A percentile compares a stretch with the other conserved stretches of the same genome.
phyloP scores from a whole-genome alignment of 805 yeast species.

The Saturnispora gosingensis region DNA sequence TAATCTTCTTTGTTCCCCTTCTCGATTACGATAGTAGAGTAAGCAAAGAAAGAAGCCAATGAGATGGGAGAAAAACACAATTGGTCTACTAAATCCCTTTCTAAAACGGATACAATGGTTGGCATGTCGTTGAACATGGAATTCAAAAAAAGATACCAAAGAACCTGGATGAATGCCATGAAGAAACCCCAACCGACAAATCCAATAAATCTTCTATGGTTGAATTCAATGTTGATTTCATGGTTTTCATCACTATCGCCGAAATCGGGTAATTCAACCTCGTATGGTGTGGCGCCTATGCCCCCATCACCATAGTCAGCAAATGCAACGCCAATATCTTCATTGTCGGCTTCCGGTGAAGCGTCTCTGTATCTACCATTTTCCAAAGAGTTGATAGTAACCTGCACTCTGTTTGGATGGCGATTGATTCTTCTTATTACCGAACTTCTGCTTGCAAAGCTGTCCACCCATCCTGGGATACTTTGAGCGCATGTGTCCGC shows the following conservation, averaged over 20 bases:
- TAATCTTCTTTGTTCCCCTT: conserved; percentile 59
- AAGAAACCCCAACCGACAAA: conserved; percentile 84
- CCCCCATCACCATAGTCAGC: conserved; percentile 27
- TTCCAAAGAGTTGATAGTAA: conserved; percentile 1
- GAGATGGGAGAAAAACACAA: conserved; percentile 82
- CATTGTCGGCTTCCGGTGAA: neutral
- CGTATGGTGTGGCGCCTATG: conserved; percentile 7
- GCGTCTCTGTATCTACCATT: conserved; percentile 1
- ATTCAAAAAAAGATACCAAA: conserved; percentile 83
- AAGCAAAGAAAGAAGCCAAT: conserved; percentile 68
- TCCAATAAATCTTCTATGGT: conserved; percentile 62
- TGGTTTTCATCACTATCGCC: neutral
- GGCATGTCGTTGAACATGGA: conserved; percentile 71
- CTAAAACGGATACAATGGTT: conserved; percentile 72
- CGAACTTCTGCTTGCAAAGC: neutral
- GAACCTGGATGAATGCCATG: conserved; percentile 74
- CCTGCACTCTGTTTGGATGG: neutral
- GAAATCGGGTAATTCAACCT: conserved; percentile 1
- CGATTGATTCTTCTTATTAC: neutral
- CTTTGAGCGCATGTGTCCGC: conserved; percentile 88
- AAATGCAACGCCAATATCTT: conserved; percentile 14
- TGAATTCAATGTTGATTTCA: conserved; percentile 30
- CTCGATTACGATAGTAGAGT: conserved; percentile 76
- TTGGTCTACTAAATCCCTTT: conserved; percentile 86
- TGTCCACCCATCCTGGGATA: conserved; percentile 29